Evolutionary conservation across 345 rosid species (phyloP).

Genomic region (Brassica carinata): DNA sequence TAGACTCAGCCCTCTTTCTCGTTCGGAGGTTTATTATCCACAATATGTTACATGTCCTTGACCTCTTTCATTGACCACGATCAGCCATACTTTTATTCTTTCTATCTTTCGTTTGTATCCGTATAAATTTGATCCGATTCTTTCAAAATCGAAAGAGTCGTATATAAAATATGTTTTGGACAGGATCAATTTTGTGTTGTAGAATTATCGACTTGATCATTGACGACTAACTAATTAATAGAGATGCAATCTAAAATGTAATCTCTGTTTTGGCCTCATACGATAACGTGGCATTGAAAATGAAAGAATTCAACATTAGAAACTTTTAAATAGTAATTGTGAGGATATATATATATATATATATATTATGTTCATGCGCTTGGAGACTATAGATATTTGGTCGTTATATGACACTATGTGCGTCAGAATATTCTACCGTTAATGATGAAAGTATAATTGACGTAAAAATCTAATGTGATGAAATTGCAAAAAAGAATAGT

Average conservation of each 20-base stretch:
- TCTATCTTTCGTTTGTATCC: not conserved
- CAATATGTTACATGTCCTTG: conserved; percentile 45
- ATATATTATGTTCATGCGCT: not conserved
- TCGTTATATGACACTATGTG: not conserved
- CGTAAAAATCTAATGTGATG: not conserved
- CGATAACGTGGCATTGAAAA: not conserved
- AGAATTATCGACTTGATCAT: not conserved
- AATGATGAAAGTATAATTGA: not conserved
- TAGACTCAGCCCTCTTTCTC: conserved; percentile 37
- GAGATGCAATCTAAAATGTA: not conserved
- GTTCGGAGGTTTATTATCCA: conserved; percentile 15
- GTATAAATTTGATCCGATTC: not conserved
- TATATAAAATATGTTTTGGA: not conserved
- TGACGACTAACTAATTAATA: not conserved
- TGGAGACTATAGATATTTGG: not conserved
- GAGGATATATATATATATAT: not conserved
- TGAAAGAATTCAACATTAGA: not conserved
- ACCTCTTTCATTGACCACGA: conserved; percentile 1
- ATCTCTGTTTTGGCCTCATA: not conserved
- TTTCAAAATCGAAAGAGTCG: conserved; percentile 4
- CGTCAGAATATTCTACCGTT: not conserved
- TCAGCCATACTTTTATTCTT: conserved; percentile 9
- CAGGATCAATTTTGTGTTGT: not conserved
- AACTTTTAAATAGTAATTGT: not conserved
- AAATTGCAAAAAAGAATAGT: not conserved